Percentiles rank a stretch among this genome's conserved stretches.
phyloP scores from a whole-genome alignment of 2,329 filamentous ascomycete species.

The Zymoseptoria pseudotritici region DNA sequence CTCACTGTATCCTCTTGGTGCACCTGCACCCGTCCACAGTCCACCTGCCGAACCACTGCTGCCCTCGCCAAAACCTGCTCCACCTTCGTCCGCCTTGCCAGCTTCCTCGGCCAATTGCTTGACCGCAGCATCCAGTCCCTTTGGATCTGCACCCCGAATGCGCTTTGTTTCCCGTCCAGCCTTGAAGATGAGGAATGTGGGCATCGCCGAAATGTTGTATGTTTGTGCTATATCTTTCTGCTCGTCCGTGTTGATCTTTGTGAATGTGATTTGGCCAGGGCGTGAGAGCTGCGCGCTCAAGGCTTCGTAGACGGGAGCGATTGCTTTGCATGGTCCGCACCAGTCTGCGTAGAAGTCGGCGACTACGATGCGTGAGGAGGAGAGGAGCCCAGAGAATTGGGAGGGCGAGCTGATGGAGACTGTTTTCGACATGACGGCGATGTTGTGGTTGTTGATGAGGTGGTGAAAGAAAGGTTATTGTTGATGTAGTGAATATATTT shows the following conservation, averaged over 20 bases:
- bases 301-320: constrained; percentile 75
- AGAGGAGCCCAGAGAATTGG: constrained; percentile 62
- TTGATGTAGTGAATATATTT: not conserved
- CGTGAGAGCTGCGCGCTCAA: constrained; percentile 65
- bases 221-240: constrained; percentile 65
- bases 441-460: constrained; percentile 1
- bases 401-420: constrained; percentile 37
- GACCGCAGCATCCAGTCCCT: constrained; percentile 62
- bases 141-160: constrained; percentile 58
- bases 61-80: constrained; percentile 36
- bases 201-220: constrained; percentile 70
- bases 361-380: constrained; percentile 70
- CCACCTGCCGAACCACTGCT: constrained; percentile 32
- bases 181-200: constrained; percentile 75
- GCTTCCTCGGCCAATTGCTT: constrained; percentile 63
- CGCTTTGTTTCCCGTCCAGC: constrained; percentile 31
- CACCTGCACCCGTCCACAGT: constrained; percentile 63
- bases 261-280: constrained; percentile 68
- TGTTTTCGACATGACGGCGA: constrained; percentile 35
- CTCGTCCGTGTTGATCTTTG: constrained; percentile 76
- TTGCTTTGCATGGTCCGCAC: constrained; percentile 76
- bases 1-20: constrained; percentile 75
- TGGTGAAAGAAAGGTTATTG: not conserved
- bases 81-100: constrained; percentile 29
- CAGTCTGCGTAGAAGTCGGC: constrained; percentile 87